Base-by-base conservation (phyloP, 129 eudicot genomes). In the Chrysanthemum seticuspe region DNA sequence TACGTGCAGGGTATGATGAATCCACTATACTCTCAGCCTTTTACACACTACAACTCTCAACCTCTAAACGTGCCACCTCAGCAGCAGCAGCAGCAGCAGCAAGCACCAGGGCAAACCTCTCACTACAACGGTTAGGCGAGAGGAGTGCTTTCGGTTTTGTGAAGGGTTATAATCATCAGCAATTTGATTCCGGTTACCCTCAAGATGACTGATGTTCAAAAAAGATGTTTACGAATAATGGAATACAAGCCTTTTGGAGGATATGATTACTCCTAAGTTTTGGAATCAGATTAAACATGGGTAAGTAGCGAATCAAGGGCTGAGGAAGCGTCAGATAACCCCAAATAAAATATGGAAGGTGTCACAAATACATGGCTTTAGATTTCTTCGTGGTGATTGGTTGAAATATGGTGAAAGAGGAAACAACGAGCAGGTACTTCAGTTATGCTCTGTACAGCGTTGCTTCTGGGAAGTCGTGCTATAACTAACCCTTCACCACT, bases 11-110 rank as follows among this genome's bases (percentile, higher is more conserved):
- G 77, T 50, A 56, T 90, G 82, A 83, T 92, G 89, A 92, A 92
- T 84, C 96, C 97, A 61, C 80, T 92, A 3, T 92, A 92, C 78
- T 88, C 97, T 21, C 96, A 92, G 79, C 96, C 97, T n/a, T 92
- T 86, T 45, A 67, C 80, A 23, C 92, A 88, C 84, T 92, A 88
- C 74, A 87, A 78, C 71, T 64, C 93, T 0, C 97, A 88, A 74
- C 95, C 89, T 2, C 59, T 56, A 67, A 88, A 85, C 78, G 36
- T 85, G 87, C 97, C 84, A 74, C 69, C 84, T 16, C 29, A 48
- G 36, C 75, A 79, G 61, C 87, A 81, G 16, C 96, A 85, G 72
- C 88, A 81, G 48, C 85, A 78, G 53, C 89, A 72, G 45, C 84
- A 40, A 40, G 47, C 47, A 40, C 47, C 47, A 40, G 47, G 47